These are phyloP conservation scores for Starmera stellimalicola DNA, from an alignment of 1,139 yeast genomes.

Conservation along the genomic window DNA sequence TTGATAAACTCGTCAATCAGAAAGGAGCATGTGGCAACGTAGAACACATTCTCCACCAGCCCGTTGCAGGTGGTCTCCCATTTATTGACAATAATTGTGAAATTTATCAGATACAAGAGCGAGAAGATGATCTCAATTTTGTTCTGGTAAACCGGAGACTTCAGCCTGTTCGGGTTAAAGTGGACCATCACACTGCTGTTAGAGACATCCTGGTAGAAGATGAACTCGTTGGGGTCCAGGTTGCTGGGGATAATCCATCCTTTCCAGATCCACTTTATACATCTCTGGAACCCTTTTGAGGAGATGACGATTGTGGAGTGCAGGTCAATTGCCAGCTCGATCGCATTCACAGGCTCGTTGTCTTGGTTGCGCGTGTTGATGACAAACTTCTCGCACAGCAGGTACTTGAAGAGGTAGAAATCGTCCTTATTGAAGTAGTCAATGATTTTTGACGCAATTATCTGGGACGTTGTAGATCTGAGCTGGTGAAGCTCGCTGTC, in stretches of 20 bases:
- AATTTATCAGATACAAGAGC: conserved; percentile 51
- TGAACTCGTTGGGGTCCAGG: conserved; percentile 61
- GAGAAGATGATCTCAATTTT: conserved; percentile 61
- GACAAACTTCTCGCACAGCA: conserved; percentile 60
- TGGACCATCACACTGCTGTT: conserved; percentile 52
- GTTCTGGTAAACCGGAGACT: conserved; percentile 79
- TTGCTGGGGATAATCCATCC: conserved; percentile 84
- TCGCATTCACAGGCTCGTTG: conserved; percentile 54
- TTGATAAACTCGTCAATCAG: conserved; percentile 60
- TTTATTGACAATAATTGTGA: conserved; percentile 55
- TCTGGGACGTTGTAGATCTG: conserved; percentile 63
- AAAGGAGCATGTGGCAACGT: conserved; percentile 58
- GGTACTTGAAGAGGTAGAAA: conserved; percentile 46
- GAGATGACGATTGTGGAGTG: conserved; percentile 73
- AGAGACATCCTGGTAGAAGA: conserved; percentile 50
- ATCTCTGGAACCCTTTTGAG: conserved; percentile 74
- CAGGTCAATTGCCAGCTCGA: conserved; percentile 81
- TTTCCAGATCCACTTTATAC: conserved; percentile 86
- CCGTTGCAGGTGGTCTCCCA: conserved; percentile 23
- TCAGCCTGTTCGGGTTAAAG: conserved; percentile 74
- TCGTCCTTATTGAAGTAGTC: conserved; percentile 43
- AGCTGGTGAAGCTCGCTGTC: conserved; percentile 56
- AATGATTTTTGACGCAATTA: conserved; percentile 58
- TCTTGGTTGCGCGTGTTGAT: conserved; percentile 58
- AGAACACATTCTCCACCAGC: conserved; percentile 46